Percentiles rank a stretch among this genome's conserved stretches.
These are phyloP conservation scores for Wickerhamomyces strasburgensis DNA, from an alignment of 805 yeast species.

Conservation along the genomic window DNA sequence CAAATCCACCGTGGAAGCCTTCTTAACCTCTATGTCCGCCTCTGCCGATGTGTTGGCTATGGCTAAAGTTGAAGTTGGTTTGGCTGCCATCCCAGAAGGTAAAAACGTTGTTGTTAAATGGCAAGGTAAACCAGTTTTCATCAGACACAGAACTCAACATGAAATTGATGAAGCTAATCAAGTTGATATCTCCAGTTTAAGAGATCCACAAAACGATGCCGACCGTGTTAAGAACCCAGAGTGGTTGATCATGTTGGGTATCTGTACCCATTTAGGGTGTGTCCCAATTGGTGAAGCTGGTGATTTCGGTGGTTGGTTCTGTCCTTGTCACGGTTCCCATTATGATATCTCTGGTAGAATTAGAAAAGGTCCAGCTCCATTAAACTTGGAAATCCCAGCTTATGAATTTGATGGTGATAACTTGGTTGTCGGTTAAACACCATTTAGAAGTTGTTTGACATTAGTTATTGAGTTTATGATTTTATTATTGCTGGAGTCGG, in stretches of 20 bases:
- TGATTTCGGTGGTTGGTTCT: constrained; percentile 99
- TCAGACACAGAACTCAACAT: constrained; percentile 93
- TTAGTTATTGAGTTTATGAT: constrained; percentile 8
- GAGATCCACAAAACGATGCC: constrained; percentile 92
- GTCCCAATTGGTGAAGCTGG: constrained; percentile 99
- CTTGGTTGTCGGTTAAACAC: constrained; percentile 74
- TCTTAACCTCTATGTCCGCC: constrained; percentile 91
- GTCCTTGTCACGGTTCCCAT: constrained; percentile 99
- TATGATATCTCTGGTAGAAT: constrained; percentile 99
- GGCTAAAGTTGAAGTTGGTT: constrained; percentile 98
- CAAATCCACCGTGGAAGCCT: constrained; percentile 90
- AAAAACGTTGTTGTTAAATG: constrained; percentile 97
- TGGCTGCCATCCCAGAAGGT: constrained; percentile 92
- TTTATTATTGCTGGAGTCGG: not conserved
- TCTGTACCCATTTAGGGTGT: constrained; percentile 99
- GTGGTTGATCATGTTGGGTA: constrained; percentile 99
- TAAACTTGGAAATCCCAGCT: constrained; percentile 93
- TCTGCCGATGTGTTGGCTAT: constrained; percentile 98
- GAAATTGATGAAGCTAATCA: constrained; percentile 94
- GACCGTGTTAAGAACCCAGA: constrained; percentile 96
- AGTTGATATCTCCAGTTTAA: constrained; percentile 69
- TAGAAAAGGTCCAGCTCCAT: constrained; percentile 99
- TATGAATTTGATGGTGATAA: constrained; percentile 84
- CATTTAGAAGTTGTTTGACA: constrained; percentile 8
- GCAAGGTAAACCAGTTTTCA: constrained; percentile 99